Evolutionary conservation across 2,329 filamentous ascomycete genomes (phyloP), one percentile per base, ranked within the genome.

Genomic region (Hypoxylon sp.): DNA sequence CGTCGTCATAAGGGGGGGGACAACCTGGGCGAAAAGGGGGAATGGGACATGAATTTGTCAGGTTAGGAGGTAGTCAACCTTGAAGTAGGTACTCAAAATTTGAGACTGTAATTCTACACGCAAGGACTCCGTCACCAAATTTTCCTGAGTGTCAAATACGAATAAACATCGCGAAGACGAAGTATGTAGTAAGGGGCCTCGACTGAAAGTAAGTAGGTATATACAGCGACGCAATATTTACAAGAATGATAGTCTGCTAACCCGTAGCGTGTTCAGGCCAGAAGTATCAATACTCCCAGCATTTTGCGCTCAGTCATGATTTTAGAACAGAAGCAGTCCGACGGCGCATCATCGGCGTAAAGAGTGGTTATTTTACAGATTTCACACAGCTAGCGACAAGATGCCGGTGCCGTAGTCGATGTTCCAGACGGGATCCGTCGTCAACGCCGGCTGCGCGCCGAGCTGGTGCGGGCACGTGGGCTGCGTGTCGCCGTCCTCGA

Each of bases 401-500:
- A 80, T 68, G 2, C 82, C 83, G 1, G 74, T 79, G 0, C 79
- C 79, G 59, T 85, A 85, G 22, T 73, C 69, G 43, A 85, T 79
- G 64, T 85, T 82, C 54, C 77, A 82, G 4, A 85, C 82, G 0
- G 80, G 78, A 1, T 75, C 64, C 4, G 70, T 70, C 15, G 76
- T 77, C 49, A 85, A 71, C 3, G 52, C 30, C 1, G 71, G 70
- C 1, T 74, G 72, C 8, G 74, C 55, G 41, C 82, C 83, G 11
- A 84, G 75, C 3, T 71, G 74, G 69, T 82, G 77, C 0, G 75
- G 63, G 68, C 82, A 85, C 1, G 71, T 72, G 0, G 82, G 74
- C n/a, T n/a, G n/a, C 72, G 84, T 82, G 70, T 84, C 84, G 51
- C 73, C 72, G 34, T 72, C n/a, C n/a, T n/a, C 72, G 11, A 84